Evolutionary conservation across 257 asterid genomes (phyloP).

Genomic region (Solanum boliviense): DNA sequence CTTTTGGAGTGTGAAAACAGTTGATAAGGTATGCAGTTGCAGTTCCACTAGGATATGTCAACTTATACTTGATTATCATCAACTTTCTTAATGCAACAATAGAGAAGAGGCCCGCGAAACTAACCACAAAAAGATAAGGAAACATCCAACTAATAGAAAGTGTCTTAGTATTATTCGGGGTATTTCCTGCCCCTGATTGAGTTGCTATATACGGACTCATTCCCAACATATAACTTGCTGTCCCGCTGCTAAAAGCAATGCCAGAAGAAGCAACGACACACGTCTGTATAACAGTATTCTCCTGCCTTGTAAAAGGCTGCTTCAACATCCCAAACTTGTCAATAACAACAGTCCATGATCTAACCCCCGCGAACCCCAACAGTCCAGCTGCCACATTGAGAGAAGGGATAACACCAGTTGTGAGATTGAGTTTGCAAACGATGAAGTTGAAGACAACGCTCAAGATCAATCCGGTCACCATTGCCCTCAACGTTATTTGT

Average conservation of each 20-base stretch:
- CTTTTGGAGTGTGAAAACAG: conserved; percentile 80
- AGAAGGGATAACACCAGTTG: conserved; percentile 72
- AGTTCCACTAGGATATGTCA: conserved; percentile 86
- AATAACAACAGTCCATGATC: conserved; percentile 21
- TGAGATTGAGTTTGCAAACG: conserved; percentile 54
- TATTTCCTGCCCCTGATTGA: conserved; percentile 36
- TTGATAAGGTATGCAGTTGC: conserved; percentile 81
- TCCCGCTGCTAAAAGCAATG: conserved; percentile 84
- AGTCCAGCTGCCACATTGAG: conserved; percentile 72
- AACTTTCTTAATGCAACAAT: conserved; percentile 58
- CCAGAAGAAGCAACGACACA: conserved; percentile 70
- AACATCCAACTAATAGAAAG: conserved; percentile 59
- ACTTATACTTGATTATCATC: conserved; percentile 24
- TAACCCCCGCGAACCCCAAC: conserved; percentile 45
- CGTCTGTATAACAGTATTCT: conserved; percentile 63
- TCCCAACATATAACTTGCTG: conserved; percentile 58
- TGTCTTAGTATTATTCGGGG: conserved; percentile 39
- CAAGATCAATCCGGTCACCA: conserved; percentile 28
- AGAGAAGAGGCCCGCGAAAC: conserved; percentile 78
- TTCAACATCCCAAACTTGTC: conserved; percentile 33
- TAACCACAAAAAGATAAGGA: conserved; percentile 43
- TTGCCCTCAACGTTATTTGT: conserved; percentile 40
- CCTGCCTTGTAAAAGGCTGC: conserved; percentile 68
- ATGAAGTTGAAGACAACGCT: conserved; percentile 51
- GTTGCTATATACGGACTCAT: conserved; percentile 47